phyloP scores from a whole-genome alignment of 1,284 basidiomycete genomes.

The Phlebopus sp. region DNA sequence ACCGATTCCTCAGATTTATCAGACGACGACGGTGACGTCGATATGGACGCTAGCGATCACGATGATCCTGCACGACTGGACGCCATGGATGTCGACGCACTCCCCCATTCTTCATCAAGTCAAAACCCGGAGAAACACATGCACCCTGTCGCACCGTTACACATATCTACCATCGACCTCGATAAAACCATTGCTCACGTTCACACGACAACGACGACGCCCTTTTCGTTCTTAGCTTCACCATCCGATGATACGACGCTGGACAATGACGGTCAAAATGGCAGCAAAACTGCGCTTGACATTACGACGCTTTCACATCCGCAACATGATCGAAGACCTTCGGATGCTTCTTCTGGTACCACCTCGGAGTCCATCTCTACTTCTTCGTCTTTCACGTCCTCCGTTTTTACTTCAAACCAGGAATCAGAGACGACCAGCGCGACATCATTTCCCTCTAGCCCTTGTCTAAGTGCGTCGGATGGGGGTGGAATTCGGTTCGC shows the following conservation, averaged over 20 bases:
- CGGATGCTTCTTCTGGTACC: conserved; percentile 15
- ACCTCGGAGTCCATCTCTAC: conserved; percentile 21
- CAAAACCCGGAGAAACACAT: conserved; percentile 37
- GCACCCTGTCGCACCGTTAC: conserved; percentile 48
- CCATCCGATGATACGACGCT: conserved; percentile 14
- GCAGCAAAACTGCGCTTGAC: conserved; percentile 3
- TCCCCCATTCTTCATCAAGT: conserved; percentile 12
- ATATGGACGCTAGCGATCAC: conserved; percentile 31
- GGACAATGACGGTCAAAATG: too few species aligned
- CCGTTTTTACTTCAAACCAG: conserved; percentile 9
- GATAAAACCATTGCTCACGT: conserved; percentile 8
- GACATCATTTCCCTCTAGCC: conserved; percentile 24
- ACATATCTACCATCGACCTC: conserved; percentile 32
- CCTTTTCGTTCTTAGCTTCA: conserved; percentile 14
- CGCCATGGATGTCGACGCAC: conserved; percentile 29
- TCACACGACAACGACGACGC: conserved; percentile 16
- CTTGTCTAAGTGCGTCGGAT: background rate
- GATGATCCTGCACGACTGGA: conserved; percentile 27
- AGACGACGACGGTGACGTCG: conserved; percentile 29
- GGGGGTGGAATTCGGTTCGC: background rate
- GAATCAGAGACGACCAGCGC: conserved; percentile 31
- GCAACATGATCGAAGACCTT: conserved; percentile 20
- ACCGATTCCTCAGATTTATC: conserved; percentile 36
- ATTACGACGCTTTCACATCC: conserved; percentile 3
- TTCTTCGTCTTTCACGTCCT: conserved; percentile 20